These are phyloP conservation scores for Fusarium sp. DNA, from an alignment of 2,329 filamentous ascomycete species.

Conservation along the genomic window DNA sequence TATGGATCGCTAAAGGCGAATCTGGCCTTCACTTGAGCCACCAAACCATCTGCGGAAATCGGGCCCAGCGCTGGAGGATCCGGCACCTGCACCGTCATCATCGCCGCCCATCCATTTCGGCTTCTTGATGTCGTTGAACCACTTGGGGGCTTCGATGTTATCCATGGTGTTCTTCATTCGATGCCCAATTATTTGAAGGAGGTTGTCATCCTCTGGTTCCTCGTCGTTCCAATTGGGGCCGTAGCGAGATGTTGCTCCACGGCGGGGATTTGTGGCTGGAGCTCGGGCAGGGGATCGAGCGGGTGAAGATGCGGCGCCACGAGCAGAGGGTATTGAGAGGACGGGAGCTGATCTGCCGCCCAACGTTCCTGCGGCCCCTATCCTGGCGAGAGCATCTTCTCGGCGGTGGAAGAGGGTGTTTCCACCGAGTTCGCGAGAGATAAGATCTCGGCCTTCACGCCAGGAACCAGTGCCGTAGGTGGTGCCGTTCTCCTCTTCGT, in stretches of 20 bases:
- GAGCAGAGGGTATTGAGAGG: slow-evolving; percentile 59
- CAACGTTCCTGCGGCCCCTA: slow-evolving; percentile 42
- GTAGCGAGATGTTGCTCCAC: slow-evolving; percentile 44
- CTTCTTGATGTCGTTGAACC: slow-evolving; percentile 81
- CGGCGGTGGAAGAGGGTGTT: slow-evolving; percentile 64
- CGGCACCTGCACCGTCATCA: slow-evolving; percentile 48
- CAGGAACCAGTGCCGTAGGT: slow-evolving; percentile 83
- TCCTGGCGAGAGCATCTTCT: slow-evolving; percentile 55
- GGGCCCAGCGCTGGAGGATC: slow-evolving; percentile 40
- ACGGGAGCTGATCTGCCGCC: slow-evolving; percentile 57
- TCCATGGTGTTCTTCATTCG: slow-evolving; percentile 94
- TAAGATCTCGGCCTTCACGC: slow-evolving; percentile 91
- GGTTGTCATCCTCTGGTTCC: slow-evolving; percentile 79
- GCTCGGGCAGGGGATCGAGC: slow-evolving; percentile 57
- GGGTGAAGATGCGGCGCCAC: slow-evolving; percentile 50
- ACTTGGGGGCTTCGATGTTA: slow-evolving; percentile 80
- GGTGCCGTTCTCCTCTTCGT: slow-evolving; percentile 72
- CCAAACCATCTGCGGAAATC: slow-evolving; percentile 70
- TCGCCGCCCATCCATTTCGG: slow-evolving; percentile 83
- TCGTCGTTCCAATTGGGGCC: slow-evolving; percentile 58
- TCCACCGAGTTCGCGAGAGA: slow-evolving; percentile 84
- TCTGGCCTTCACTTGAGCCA: slow-evolving; percentile 50
- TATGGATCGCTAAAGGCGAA: slow-evolving; percentile 42
- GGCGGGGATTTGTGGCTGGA: slow-evolving; percentile 41
- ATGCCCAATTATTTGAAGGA: slow-evolving; percentile 85